phyloP scores from a whole-genome alignment of 805 yeast genomes.

The Teunomyces kruisii region DNA sequence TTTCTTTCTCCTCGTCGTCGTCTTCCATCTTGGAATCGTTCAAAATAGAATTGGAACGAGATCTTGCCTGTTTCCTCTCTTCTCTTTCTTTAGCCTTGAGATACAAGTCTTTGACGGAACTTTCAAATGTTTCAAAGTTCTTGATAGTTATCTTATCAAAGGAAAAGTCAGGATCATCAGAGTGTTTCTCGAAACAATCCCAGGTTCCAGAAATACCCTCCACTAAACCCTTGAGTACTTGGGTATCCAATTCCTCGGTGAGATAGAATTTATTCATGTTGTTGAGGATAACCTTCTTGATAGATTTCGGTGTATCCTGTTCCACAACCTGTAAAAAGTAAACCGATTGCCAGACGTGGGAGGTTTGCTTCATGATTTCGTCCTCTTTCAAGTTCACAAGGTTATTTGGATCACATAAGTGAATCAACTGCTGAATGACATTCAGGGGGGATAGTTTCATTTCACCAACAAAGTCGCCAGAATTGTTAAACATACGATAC shows the following conservation, averaged over 20 bases:
- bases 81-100: constrained; percentile 25
- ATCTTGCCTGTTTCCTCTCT: neutral
- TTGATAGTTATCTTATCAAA: constrained; percentile 32
- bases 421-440: constrained; percentile 67
- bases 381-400: constrained; percentile 50
- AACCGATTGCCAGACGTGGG: constrained; percentile 57
- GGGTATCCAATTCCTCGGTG: constrained; percentile 27
- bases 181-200: constrained; percentile 20
- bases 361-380: constrained; percentile 39
- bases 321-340: constrained; percentile 54
- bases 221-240: constrained; percentile 30
- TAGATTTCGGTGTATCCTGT: constrained; percentile 49
- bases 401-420: constrained; percentile 83
- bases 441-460: constrained; percentile 32
- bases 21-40: constrained; percentile 17
- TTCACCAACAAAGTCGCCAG: constrained; percentile 24
- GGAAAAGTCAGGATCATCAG: constrained; percentile 26
- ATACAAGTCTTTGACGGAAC: constrained; percentile 21
- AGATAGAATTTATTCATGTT: constrained; percentile 48
- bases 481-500: constrained; percentile 49
- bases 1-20: constrained; percentile 22
- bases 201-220: constrained; percentile 35
- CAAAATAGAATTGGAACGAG: constrained; percentile 3
- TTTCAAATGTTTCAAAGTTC: constrained; percentile 31
- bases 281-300: constrained; percentile 53